Percentiles rank a stretch among this genome's conserved stretches.
Evolutionary conservation across 2,329 filamentous ascomycete species (phyloP).

Genomic region (Aspergillus texensis): DNA sequence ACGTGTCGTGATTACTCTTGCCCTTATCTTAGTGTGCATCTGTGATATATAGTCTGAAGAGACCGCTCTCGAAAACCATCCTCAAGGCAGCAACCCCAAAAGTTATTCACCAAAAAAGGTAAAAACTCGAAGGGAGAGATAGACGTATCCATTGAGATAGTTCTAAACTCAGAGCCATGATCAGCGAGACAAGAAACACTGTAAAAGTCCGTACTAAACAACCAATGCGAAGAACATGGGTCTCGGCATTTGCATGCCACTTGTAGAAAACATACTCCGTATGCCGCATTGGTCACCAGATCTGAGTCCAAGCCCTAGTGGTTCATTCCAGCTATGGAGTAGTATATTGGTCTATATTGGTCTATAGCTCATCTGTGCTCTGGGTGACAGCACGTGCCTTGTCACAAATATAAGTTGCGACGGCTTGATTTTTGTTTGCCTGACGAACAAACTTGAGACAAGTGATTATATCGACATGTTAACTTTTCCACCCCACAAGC

Average conservation of each 20-base stretch:
- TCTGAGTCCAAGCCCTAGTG: not conserved
- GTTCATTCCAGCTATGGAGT: too few species aligned
- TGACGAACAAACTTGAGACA: not conserved
- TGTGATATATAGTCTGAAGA: not conserved
- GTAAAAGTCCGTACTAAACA: not conserved
- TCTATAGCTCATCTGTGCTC: not conserved
- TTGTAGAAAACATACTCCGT: not conserved
- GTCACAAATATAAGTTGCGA: not conserved
- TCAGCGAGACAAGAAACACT: not conserved
- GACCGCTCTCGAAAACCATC: not conserved
- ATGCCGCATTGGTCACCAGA: not conserved
- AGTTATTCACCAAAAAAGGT: too few species aligned
- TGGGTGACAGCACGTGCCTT: not conserved
- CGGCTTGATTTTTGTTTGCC: too few species aligned
- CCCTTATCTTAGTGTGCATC: slow-evolving; percentile 1
- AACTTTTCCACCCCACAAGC: not conserved
- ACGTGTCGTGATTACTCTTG: not conserved
- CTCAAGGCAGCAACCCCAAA: not conserved
- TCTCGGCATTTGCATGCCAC: not conserved
- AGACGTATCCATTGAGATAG: too few species aligned
- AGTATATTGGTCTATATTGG: not conserved
- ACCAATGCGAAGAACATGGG: not conserved
- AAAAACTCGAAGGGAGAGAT: too few species aligned
- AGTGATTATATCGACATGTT: not conserved
- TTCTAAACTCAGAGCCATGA: too few species aligned